Evolutionary conservation across 345 rosid species (phyloP).

Genomic region (Rhizophora apiculata): DNA sequence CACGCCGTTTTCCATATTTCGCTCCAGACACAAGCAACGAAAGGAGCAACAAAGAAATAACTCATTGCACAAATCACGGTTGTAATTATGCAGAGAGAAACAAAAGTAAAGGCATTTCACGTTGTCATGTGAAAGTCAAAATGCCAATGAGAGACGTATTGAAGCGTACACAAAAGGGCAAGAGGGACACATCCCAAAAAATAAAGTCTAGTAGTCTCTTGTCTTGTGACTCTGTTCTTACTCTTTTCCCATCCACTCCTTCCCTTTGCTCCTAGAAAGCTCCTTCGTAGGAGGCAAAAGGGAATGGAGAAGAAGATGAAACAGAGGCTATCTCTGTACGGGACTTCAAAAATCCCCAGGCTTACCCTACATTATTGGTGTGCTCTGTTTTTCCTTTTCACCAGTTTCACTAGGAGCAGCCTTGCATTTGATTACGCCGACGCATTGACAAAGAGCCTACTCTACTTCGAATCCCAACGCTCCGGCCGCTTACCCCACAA

Average conservation of each 20-base stretch:
- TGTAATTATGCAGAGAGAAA: background rate
- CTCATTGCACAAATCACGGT: slow-evolving; percentile 35
- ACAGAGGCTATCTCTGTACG: background rate
- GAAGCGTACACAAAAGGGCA: background rate
- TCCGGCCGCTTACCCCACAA: slow-evolving; percentile 33
- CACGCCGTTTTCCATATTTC: background rate
- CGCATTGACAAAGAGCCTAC: slow-evolving; percentile 29
- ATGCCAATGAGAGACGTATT: slow-evolving; percentile 2
- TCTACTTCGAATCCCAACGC: slow-evolving; percentile 36
- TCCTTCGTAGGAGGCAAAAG: slow-evolving; percentile 15
- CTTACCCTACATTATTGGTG: background rate
- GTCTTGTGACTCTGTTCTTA: background rate
- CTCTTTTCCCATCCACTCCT: background rate
- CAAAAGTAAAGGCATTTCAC: background rate
- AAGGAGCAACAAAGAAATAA: slow-evolving; percentile 17
- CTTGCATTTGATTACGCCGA: slow-evolving; percentile 22
- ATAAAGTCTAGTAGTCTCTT: background rate
- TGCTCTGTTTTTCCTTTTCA: slow-evolving; percentile 17
- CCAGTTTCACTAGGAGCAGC: slow-evolving; percentile 2
- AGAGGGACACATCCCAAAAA: background rate
- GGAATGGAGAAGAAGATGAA: slow-evolving; percentile 12
- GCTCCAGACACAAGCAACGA: no score
- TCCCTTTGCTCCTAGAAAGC: slow-evolving; percentile 18
- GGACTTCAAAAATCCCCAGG: background rate
- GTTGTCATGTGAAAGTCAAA: slow-evolving; percentile 32